Percentiles rank a stretch among this genome's conserved stretches.
Conservation (phyloP, 2,329 filamentous ascomycete genomes). For the Diaporthe destruens region DNA sequence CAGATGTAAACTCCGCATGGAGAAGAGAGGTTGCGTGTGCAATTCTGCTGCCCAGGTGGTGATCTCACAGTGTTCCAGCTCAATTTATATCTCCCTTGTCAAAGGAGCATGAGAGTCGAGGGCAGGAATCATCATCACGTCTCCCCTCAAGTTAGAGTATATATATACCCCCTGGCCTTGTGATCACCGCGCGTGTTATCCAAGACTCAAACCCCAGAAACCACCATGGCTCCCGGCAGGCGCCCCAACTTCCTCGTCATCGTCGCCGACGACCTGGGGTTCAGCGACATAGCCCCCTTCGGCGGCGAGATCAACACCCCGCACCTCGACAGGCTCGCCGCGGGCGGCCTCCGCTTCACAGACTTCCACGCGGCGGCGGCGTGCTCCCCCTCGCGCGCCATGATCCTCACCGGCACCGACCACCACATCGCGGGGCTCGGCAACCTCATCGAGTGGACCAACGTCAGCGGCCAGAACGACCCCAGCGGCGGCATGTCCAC, state of each 20-base stretch:
- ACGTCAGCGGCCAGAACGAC: conserved; percentile 50
- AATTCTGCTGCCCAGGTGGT: not conserved
- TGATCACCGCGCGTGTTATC: not conserved
- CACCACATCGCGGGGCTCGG: conserved; percentile 71
- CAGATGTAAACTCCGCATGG: not conserved
- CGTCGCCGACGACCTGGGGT: conserved; percentile 53
- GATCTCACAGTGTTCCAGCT: not conserved
- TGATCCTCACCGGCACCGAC: conserved; percentile 76
- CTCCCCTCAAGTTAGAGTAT: too few relatives aligned
- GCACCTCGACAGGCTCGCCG: conserved; percentile 48
- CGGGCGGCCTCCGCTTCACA: conserved; percentile 68
- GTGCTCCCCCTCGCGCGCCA: conserved; percentile 73
- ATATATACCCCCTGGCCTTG: not conserved
- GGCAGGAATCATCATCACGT: not conserved
- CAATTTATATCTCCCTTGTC: not conserved
- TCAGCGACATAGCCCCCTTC: conserved; percentile 49
- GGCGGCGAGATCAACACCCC: conserved; percentile 52
- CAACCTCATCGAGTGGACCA: conserved; percentile 65
- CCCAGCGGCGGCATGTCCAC: conserved; percentile 42
- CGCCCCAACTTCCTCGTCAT: conserved; percentile 52
- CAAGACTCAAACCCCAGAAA: not conserved
- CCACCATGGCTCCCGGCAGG: conserved; percentile 35
- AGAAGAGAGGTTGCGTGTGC: not conserved
- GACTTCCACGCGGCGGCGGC: conserved; percentile 75
- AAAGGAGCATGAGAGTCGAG: not conserved